Percentiles rank a stretch among this genome's conserved stretches.
phyloP scores from a whole-genome alignment of 495 filamentous ascomycete species.

The Aspergillus olivimuriae region DNA sequence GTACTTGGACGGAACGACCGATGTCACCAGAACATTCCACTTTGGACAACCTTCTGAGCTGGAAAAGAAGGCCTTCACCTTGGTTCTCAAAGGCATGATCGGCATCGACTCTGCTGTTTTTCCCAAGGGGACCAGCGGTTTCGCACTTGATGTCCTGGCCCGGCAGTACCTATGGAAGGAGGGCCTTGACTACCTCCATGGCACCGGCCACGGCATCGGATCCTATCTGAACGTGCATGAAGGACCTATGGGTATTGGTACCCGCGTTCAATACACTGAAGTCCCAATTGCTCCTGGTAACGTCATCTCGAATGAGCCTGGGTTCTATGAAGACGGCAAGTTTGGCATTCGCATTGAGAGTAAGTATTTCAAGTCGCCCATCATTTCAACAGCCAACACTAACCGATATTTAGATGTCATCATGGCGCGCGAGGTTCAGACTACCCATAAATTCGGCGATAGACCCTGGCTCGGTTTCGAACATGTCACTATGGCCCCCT shows the following conservation, averaged over 20 bases:
- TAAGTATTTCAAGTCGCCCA: slow-evolving; percentile 32
- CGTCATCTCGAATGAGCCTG: slow-evolving; percentile 89
- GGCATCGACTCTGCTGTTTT: slow-evolving; percentile 82
- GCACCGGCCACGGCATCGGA: slow-evolving; percentile 94
- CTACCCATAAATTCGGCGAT: slow-evolving; percentile 81
- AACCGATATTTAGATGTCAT: slow-evolving; percentile 53
- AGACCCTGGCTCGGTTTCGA: slow-evolving; percentile 94
- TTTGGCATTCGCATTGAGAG: slow-evolving; percentile 99
- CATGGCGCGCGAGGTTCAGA: slow-evolving; percentile 81
- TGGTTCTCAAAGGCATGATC: slow-evolving; percentile 95
- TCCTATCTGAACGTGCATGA: slow-evolving; percentile 95
- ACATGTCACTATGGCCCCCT: slow-evolving; percentile 94
- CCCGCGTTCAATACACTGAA: slow-evolving; percentile 83
- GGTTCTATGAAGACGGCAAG: slow-evolving; percentile 95
- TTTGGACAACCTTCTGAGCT: slow-evolving; percentile 80
- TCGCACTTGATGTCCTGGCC: slow-evolving; percentile 82
- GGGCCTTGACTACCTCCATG: slow-evolving; percentile 92
- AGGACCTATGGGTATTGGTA: slow-evolving; percentile 94
- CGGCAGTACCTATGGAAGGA: slow-evolving; percentile 89
- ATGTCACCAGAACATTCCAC: slow-evolving; percentile 90
- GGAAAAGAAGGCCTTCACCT: slow-evolving; percentile 87
- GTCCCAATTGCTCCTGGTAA: slow-evolving; percentile 87
- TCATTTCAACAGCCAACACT: too few species aligned
- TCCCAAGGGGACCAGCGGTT: slow-evolving; percentile 91
- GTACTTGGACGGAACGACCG: slow-evolving; percentile 93